Evolutionary conservation across 2,329 filamentous ascomycete genomes (phyloP), one percentile per base, ranked within the genome.

Genomic region (Nemania sp.): DNA sequence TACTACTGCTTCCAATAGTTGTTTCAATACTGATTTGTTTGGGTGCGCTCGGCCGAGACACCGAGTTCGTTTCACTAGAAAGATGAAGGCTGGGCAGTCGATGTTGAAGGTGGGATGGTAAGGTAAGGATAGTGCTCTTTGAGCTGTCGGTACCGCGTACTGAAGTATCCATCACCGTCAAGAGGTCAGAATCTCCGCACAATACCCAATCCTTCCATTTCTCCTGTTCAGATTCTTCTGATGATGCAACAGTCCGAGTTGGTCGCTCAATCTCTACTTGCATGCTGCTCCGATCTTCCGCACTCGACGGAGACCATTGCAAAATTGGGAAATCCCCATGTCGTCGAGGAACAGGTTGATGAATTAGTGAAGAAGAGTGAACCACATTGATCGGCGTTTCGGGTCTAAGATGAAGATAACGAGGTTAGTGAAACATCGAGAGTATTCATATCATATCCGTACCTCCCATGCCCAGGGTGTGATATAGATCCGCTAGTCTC

Each of bases 311-410:
- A 28, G 64, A 64, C 65, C 66, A 68, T 39, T 58, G 54, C 5
- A 67, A 55, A 26, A 67, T 46, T n/a, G 26, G 48, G 14, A 62
- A 62, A 23, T 48, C 12, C 42, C 51, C 49, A 5, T 56, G 51
- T 42, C 66, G 64, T 12, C 43, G 57, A 53, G 68, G 68, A 2
- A 43, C 43, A 17, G 68, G 68, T 12, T 65, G 61, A 39, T 61
- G 54, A 7, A 69, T 65, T 11, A 56, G 37, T 3, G 65, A 62
- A 8, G 66, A 66, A 3, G 64, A 61, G 30, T 59, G 62, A 15
- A 60, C 52, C 23, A 64, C 41, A 24, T 63, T 61, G 22, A 59
- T 42, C 40, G 66, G 61, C 9, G 57, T 52, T n/a, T 67, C 61
- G 9, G 44, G 36, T 20, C 31, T 22, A 42, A 6, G 34, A 28